Evolutionary conservation across 352 stramenopile genomes (phyloP), one percentile per base, ranked within the genome.

Genomic region (Thraustotheca clavata): DNA sequence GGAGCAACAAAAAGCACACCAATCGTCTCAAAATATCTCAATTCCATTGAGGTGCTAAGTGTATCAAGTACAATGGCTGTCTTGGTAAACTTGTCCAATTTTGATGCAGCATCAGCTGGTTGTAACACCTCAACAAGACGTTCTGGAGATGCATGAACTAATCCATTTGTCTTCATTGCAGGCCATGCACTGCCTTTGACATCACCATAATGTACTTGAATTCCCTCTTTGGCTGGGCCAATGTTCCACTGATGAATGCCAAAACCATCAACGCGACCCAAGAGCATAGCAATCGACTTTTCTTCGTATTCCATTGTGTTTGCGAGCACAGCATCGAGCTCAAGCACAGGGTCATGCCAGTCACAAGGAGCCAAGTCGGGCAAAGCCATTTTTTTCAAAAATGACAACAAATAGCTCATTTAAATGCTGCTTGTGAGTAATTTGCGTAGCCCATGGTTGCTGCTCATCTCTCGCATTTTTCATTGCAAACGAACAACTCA

Each of bases 21-120:
- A 62, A 87, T 86, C 48, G 73, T 81, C 1, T 73, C 79, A 33
- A 78, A 80, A 26, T 76, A 72, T 26, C 83, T 79, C 29, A 88
- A 71, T 43, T 92, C 79, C 0, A 80, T 90, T 26, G 67, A 69
- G 18, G 83, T 76, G 49, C 71, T 86, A 22, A 87, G 72, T 59
- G 79, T 80, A 67, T 92, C 77, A 36, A 92, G 47, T 2, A 75
- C 22, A 40, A 72, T 73, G 3, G 87, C 76, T 35, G 88, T 76
- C 70, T 85, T 86, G 18, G 80, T 92, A 77, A 90, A 87, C 29
- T 90, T 82, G 47, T 92, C 83, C 49, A 86, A 88, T 67, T 83
- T 85, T 9, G 80, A 80, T 18, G 87, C 79, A 72, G 83, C 83
- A 32, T 88, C 72, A 29, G 71, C 60, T 26, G 72, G 66, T 60